These are phyloP conservation scores for Taiozyma sp. DNA, from an alignment of 1,139 yeast species.

Conservation along the genomic window DNA sequence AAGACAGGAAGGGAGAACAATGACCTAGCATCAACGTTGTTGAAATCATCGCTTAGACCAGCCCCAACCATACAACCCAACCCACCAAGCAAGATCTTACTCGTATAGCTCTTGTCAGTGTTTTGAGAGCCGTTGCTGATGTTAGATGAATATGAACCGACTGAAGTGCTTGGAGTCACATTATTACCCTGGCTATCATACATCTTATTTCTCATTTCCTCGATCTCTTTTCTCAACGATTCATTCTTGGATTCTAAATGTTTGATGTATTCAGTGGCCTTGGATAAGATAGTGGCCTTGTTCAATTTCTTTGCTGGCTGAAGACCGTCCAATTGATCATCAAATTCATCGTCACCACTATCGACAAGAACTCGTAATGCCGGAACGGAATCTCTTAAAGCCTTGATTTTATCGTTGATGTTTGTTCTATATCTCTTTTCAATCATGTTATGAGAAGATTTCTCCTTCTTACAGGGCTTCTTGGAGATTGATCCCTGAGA, in stretches of 20 bases:
- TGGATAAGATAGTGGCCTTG: slow-evolving; percentile 83
- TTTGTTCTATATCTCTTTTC: slow-evolving; percentile 75
- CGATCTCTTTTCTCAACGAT: slow-evolving; percentile 49
- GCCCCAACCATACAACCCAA: slow-evolving; percentile 31
- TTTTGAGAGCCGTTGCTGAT: slow-evolving; percentile 9
- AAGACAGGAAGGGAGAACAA: slow-evolving; percentile 29
- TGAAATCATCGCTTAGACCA: slow-evolving; percentile 27
- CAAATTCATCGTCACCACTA: slow-evolving; percentile 32
- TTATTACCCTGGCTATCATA: slow-evolving; percentile 8
- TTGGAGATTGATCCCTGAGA: slow-evolving; percentile 21
- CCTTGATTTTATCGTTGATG: slow-evolving; percentile 62
- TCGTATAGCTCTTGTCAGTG: slow-evolving; percentile 16
- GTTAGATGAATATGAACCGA: slow-evolving; percentile 12
- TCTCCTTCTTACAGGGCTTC: slow-evolving; percentile 38
- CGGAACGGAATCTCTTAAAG: slow-evolving; percentile 70
- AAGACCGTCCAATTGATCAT: slow-evolving; percentile 65
- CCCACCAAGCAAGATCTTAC: slow-evolving; percentile 29
- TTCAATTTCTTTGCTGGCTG: slow-evolving; percentile 85
- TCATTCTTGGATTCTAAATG: slow-evolving; percentile 75
- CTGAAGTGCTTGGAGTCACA: slow-evolving; percentile 20
- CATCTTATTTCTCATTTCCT: slow-evolving; percentile 36
- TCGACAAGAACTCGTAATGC: slow-evolving; percentile 39
- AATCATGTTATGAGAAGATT: slow-evolving; percentile 67
- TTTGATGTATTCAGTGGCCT: slow-evolving; percentile 86
- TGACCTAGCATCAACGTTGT: slow-evolving; percentile 22